Base-by-base conservation (phyloP, 257 asterid species). In the Nicotiana undulata region DNA sequence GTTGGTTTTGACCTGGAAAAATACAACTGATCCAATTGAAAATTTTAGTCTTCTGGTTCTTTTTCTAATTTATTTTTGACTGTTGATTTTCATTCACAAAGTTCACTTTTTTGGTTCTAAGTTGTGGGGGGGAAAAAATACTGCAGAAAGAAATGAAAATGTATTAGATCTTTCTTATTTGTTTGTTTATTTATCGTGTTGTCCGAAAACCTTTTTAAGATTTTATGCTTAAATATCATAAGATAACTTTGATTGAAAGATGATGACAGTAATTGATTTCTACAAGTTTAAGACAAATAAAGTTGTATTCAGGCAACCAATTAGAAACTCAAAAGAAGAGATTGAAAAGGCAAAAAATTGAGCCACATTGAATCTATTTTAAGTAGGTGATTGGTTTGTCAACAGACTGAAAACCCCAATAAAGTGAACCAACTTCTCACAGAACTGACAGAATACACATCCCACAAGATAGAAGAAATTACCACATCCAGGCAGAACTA, bases 401-500 rank as follows among this genome's bases (percentile, higher is more conserved):
- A 44, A 22, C 22, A 44, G 34, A 66, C 53, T 3, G 52, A 67
- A 67, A 1, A 6, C 1, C 55, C 56, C 6, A 68, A 68, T 40
- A 0, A 40, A n/a, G 10, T 0, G 10, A 68, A 68, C 76, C 1
- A 9, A 67, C 4, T 40, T 20, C 8, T 74, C 8, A 56, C 22
- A 51, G 24, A 56, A 56, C 24, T 56, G 26, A 74, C 40, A 2
- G 61, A 15, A 49, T 15, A 12, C 24, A 81, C 75, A 31, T 67
- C 52, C 22, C 51, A 53, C 28, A 46, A 59, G 51, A 17, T 31
- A 29, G 76, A 66, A 81, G 82, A 82, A 44, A 61, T 82, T 88
- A 92, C 95, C 91, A 60, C 81, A 89, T 84, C 91, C 93, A 66
- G 97, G 97, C 83, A 86, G 88, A 85, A 88, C 90, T 4, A 83